Evolutionary conservation across 2,329 filamentous ascomycete genomes (phyloP).

Genomic region (Penicillium freii): DNA sequence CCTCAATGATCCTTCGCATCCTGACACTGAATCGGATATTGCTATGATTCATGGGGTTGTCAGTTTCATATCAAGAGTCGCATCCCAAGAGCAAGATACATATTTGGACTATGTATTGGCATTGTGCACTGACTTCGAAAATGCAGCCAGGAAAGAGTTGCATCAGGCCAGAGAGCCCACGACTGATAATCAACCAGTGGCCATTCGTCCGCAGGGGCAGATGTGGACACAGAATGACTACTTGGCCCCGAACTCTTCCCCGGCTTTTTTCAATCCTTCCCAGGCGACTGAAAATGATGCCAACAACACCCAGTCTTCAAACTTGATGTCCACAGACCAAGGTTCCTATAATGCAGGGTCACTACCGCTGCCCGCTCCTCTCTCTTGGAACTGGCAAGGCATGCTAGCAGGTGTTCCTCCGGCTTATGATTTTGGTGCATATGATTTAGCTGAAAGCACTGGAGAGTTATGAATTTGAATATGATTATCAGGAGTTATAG

Average conservation of each 20-base stretch:
- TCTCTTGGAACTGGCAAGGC: conserved; percentile 1
- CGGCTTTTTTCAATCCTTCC: neutral
- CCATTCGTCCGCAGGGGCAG: neutral
- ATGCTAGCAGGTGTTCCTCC: neutral
- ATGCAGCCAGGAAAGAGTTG: neutral
- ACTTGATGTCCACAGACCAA: neutral
- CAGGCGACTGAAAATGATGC: neutral
- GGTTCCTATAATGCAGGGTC: neutral
- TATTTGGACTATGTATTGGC: conserved; percentile 5
- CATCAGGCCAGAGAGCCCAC: neutral
- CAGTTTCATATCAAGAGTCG: neutral
- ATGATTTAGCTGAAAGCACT: neutral
- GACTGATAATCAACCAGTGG: neutral
- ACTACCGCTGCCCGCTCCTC: neutral
- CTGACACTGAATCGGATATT: neutral
- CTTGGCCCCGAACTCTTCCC: neutral
- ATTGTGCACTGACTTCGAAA: neutral
- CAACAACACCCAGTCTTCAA: neutral
- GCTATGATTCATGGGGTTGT: neutral
- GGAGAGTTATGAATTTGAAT: neutral
- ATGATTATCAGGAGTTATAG: neutral
- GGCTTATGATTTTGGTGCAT: neutral
- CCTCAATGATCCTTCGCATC: neutral
- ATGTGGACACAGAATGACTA: neutral
- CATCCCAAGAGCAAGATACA: conserved; percentile 8